Evolutionary conservation across 106 monocot genomes (phyloP).

Genomic region (Apostasia ramifera): DNA sequence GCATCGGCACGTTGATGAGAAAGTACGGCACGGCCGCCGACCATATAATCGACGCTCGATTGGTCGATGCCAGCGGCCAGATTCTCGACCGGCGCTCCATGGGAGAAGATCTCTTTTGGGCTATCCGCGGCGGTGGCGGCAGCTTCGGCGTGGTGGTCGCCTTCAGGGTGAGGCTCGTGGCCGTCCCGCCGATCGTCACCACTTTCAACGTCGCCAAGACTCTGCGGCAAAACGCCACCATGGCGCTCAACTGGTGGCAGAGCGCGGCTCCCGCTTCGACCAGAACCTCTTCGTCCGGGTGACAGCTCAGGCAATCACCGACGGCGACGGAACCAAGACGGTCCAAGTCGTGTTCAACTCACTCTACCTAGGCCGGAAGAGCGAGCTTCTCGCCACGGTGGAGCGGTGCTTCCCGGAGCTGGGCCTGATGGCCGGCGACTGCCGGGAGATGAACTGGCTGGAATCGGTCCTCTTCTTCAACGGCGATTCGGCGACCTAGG

Average conservation of each 20-base stretch:
- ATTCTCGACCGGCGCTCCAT: constrained; percentile 34
- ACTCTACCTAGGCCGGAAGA: constrained; percentile 10
- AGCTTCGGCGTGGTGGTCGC: constrained; percentile 45
- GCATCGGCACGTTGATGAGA: constrained; percentile 32
- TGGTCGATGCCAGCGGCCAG: constrained; percentile 28
- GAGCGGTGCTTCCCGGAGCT: constrained; percentile 14
- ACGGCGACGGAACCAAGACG: constrained; percentile 6
- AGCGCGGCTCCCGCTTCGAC: constrained; percentile 16
- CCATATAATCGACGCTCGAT: constrained; percentile 32
- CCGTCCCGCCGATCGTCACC: constrained; percentile 37
- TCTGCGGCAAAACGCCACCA: constrained; percentile 25
- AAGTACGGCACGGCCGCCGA: constrained; percentile 38
- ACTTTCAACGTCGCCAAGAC: constrained; percentile 18
- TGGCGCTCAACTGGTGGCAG: constrained; percentile 28
- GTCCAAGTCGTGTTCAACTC: constrained; percentile 16
- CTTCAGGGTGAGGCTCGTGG: constrained; percentile 34
- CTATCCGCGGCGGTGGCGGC: constrained; percentile 52
- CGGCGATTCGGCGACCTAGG: too few relatives aligned
- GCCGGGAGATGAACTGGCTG: constrained; percentile 15
- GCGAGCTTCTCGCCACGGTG: neutral
- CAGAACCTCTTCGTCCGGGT: constrained; percentile 22
- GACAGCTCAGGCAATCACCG: neutral
- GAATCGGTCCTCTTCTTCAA: constrained; percentile 4
- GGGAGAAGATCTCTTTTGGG: constrained; percentile 78
- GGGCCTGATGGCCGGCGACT: constrained; percentile 4